Conservation (phyloP, 73 alveolate genomes). For the Paramecium sonneborni region DNA sequence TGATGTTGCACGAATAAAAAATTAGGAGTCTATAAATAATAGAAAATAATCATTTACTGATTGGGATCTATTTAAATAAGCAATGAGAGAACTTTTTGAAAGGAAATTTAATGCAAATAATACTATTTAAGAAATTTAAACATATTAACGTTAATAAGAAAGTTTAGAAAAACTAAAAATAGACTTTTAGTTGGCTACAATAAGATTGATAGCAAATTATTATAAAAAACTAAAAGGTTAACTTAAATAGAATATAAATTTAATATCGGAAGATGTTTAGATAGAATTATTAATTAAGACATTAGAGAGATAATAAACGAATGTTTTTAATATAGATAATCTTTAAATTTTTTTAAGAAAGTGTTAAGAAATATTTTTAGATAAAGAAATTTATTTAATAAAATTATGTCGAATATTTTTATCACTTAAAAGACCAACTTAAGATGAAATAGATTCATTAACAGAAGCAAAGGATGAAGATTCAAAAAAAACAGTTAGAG, state of each 20-base stretch:
- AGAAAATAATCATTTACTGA: background rate
- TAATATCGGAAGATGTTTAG: background rate
- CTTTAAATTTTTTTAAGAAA: background rate
- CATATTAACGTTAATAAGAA: background rate
- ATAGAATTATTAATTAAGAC: background rate
- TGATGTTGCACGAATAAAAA: background rate
- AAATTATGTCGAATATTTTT: conserved; percentile 29
- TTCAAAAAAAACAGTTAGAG: background rate
- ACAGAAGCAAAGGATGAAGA: background rate
- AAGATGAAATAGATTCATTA: conserved; percentile 38
- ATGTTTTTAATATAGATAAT: background rate
- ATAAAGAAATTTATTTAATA: conserved; percentile 17
- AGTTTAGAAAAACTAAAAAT: background rate
- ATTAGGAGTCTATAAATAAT: background rate
- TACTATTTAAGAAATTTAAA: background rate
- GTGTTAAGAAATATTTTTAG: background rate
- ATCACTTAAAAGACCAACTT: background rate
- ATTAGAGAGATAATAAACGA: background rate
- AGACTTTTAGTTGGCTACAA: background rate
- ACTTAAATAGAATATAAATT: background rate
- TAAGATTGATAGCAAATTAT: background rate
- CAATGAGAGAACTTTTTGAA: background rate
- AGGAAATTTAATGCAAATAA: background rate
- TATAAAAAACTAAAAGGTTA: background rate
- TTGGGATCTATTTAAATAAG: conserved; percentile 15